Conservation (phyloP, 495 filamentous ascomycete species). For the Lepraria neglecta region DNA sequence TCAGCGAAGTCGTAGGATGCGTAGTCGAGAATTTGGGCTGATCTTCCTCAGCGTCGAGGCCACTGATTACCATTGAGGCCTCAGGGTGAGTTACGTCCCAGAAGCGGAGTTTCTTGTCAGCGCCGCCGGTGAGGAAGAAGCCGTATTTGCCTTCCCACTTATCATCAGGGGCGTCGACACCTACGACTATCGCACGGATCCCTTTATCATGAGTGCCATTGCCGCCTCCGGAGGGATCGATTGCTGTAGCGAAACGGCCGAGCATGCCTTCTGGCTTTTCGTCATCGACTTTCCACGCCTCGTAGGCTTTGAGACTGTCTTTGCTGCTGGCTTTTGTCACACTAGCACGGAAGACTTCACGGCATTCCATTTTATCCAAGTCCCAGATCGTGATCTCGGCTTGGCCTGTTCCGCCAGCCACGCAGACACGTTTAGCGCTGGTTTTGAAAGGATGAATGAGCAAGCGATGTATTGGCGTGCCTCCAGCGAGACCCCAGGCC, state of each 20-base stretch:
- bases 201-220: slow-evolving; percentile 48
- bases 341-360: slow-evolving; percentile 75
- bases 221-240: slow-evolving; percentile 47
- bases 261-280: slow-evolving; percentile 85
- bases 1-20: slow-evolving; percentile 61
- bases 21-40: slow-evolving; percentile 65
- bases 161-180: slow-evolving; percentile 44
- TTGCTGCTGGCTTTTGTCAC: slow-evolving; percentile 40
- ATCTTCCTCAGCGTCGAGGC: slow-evolving; percentile 62
- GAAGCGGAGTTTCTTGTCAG: slow-evolving; percentile 84
- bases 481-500: slow-evolving; percentile 82
- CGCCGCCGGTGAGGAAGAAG: slow-evolving; percentile 80
- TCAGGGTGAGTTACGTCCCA: slow-evolving; percentile 80
- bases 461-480: slow-evolving; percentile 73
- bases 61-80: slow-evolving; percentile 69
- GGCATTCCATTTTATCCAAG: slow-evolving; percentile 79
- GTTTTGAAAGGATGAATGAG: slow-evolving; percentile 70
- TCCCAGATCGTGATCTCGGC: slow-evolving; percentile 97
- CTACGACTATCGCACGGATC: slow-evolving; percentile 47
- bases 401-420: slow-evolving; percentile 79
- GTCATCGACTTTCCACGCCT: slow-evolving; percentile 84
- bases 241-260: slow-evolving; percentile 70
- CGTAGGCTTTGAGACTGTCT: slow-evolving; percentile 61
- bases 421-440: slow-evolving; percentile 66
- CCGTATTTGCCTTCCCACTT: slow-evolving; percentile 41